Base-by-base conservation (phyloP, 129 eudicot species). In the Ambrosia trifida region DNA sequence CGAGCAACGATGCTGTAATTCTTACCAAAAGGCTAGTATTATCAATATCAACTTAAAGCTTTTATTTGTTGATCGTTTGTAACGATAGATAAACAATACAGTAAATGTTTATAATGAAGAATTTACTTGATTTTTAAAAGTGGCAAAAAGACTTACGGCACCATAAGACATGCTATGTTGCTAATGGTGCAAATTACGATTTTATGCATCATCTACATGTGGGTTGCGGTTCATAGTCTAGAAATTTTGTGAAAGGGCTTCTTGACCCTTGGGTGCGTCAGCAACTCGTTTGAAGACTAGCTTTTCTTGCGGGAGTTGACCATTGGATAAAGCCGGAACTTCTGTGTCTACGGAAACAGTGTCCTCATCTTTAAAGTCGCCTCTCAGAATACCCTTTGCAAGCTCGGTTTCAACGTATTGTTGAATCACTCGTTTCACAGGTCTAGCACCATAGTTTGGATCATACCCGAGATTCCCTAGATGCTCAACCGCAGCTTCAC, bases 391-490 rank as follows among this genome's bases (percentile, higher is more conserved):
- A 0, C 97, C 99, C 80, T 88, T 95, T 3, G 97, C 99, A 31
- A 95, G 90, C 82, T 90, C 99, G 19, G 90, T 95, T 50, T 95
- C 99, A 3, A 95, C 88, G 18, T 95, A 53, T 14, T 95, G 99
- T 74, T 95, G 99, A 46, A 90, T 88, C 69, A 95, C 96, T n/a
- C 97, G 85, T 78, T 95, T 95, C 70, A 95, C 97, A 0, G 99
- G 97, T 81, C 99, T 82, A n/a, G 99, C 99, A 43, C 98, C 98
- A 56, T 89, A 94, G 81, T 83, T 95, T 20, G 99, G 99, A 76
- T 95, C 99, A 35, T 95, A 95, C 36, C 99, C 97, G 0, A 95
- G 94, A 68, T 70, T 86, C 43, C 94, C 97, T 0, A 91, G 80
- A 13, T 88, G 87, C 74, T 91, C 79, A 14, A 91, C 68, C 5